phyloP scores from a whole-genome alignment of 2,329 filamentous ascomycete species.

The Paraphaeosphaeria minitans region DNA sequence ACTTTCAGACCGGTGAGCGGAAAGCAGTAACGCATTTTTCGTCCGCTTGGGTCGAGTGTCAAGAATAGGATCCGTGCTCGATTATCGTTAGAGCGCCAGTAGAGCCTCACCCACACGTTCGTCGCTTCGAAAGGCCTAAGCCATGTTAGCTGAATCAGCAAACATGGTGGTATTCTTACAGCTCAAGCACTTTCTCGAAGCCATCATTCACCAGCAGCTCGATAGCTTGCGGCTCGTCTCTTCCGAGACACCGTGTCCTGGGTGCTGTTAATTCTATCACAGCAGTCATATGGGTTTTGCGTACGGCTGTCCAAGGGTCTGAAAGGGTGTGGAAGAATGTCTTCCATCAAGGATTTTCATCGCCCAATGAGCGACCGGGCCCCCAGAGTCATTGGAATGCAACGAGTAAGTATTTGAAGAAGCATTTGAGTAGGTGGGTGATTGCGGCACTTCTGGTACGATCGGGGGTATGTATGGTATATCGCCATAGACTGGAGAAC shows the following conservation, averaged over 20 bases:
- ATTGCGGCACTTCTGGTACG: conserved; percentile 47
- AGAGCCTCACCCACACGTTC: conserved; percentile 56
- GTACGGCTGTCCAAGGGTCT: conserved; percentile 32
- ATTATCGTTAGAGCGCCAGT: conserved; percentile 56
- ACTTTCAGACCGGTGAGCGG: conserved; percentile 56
- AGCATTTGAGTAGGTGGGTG: conserved; percentile 50
- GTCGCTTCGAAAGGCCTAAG: conserved; percentile 55
- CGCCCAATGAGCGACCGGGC: conserved; percentile 49
- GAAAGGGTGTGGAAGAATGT: conserved; percentile 47
- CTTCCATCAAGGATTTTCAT: conserved; percentile 51
- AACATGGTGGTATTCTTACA: conserved; percentile 29
- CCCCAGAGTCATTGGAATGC: conserved; percentile 41
- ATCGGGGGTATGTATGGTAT: conserved; percentile 43
- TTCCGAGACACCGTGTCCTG: conserved; percentile 42
- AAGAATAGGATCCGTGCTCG: conserved; percentile 61
- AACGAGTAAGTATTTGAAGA: conserved; percentile 50
- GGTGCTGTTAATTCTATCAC: conserved; percentile 9
- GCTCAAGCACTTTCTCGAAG: conserved; percentile 49
- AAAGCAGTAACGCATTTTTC: conserved; percentile 54
- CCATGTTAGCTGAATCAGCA: conserved; percentile 3
- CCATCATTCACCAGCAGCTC: conserved; percentile 44
- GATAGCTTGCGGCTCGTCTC: conserved; percentile 43
- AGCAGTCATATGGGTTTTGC: not conserved
- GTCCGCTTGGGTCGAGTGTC: conserved; percentile 47
- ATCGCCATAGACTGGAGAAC: conserved; percentile 30